A percentile compares a stretch with the other conserved stretches of the same genome.
phyloP scores from a whole-genome alignment of 495 filamentous ascomycete species.

The Lasiosphaeria hispida region DNA sequence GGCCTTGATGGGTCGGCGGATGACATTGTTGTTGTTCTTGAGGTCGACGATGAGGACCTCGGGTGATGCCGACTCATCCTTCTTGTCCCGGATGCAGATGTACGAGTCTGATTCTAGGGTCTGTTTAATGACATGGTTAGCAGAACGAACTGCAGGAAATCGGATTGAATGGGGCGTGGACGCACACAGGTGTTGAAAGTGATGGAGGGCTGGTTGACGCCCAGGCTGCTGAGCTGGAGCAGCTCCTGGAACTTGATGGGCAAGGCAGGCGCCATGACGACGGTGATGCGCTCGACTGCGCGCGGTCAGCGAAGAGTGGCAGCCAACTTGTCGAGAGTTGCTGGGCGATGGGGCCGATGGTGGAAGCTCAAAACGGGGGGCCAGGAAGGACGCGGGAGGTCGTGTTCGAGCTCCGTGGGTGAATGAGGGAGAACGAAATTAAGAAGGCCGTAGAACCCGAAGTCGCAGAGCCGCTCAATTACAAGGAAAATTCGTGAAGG shows the following conservation, averaged over 20 bases:
- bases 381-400: slow-evolving; percentile 23
- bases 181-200: slow-evolving; percentile 97
- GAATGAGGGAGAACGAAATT: slow-evolving; percentile 2
- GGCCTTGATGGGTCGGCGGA: slow-evolving; percentile 93
- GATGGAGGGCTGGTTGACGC: slow-evolving; percentile 84
- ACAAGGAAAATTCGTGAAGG: slow-evolving; percentile 18
- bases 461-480: slow-evolving; percentile 17
- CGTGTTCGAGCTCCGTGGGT: slow-evolving; percentile 18
- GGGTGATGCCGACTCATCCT: slow-evolving; percentile 71
- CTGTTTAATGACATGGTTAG: slow-evolving; percentile 46
- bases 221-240: slow-evolving; percentile 75
- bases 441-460: slow-evolving; percentile 9
- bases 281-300: slow-evolving; percentile 35
- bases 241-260: slow-evolving; percentile 96
- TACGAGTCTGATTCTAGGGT: slow-evolving; percentile 96
- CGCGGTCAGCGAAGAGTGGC: slow-evolving; percentile 25
- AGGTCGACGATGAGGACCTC: slow-evolving; percentile 97
- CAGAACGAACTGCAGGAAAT: slow-evolving; percentile 8
- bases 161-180: slow-evolving; percentile 18
- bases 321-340: slow-evolving; percentile 37
- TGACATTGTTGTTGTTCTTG: slow-evolving; percentile 90
- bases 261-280: slow-evolving; percentile 50
- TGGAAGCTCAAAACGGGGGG: slow-evolving; percentile 15
- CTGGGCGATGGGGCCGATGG: slow-evolving; percentile 10
- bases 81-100: slow-evolving; percentile 92